Evolutionary conservation across 2,329 filamentous ascomycete species (phyloP), one percentile per base, ranked within the genome.

Genomic region (Ascochyta lentis): DNA sequence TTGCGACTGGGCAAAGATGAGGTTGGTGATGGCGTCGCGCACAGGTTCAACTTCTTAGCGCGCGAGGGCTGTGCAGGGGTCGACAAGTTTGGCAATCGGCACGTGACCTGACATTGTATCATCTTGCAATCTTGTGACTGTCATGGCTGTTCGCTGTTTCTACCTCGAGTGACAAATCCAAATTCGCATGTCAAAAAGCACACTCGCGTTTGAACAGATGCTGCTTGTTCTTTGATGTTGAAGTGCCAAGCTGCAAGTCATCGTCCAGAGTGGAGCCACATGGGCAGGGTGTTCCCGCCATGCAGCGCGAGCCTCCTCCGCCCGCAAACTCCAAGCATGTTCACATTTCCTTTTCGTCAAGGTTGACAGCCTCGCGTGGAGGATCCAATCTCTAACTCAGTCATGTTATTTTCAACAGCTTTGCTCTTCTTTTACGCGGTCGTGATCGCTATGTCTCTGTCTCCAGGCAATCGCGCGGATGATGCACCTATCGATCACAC

Each of bases 1-100:
- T 26, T 3, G 26, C 16, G 31, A 6, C 19, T 31, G 16, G 31
- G 33, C 6, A 13, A 31, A 51, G 39, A 24, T 39, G 23, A 26
- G 23, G 16, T 41, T 37, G 27, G 47, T 41, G 41, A 39, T 55
- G 46, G 45, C 16, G 45, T 35, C 44, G 45, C 51, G 52, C 53
- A 29, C 47, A 29, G 24, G 37, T 43, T 48, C 15, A 44, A 51
- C 47, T 51, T 51, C 53, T 40, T 56, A 56, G 53, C 53, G 43
- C 42, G 19, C 19, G 29, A 27, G n/a, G 16, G n/a, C 5, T 16
- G 33, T 39, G 26, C 39, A 38, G 34, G 39, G 24, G 9, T 29
- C 5, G 29, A 3, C 10, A 10, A 31, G 5, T 31, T 1, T 13
- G 29, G 29, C 29, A 2, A 10, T 15, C 9, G 13, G 26, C 38